These are phyloP conservation scores for Ophiostoma montium DNA, from an alignment of 2,329 filamentous ascomycete species.

Conservation along the genomic window DNA sequence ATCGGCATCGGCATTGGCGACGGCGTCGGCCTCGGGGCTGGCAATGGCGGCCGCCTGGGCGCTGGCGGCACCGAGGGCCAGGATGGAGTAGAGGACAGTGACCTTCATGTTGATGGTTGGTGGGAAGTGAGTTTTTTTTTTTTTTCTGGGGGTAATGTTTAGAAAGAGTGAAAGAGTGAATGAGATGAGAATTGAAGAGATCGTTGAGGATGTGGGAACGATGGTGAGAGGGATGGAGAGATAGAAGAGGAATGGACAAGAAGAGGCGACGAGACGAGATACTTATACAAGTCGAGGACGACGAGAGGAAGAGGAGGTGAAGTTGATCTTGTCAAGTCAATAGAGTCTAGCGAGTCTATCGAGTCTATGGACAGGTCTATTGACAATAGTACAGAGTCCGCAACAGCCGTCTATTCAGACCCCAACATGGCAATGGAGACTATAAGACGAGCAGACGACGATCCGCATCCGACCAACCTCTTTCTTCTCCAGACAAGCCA, in stretches of 20 bases:
- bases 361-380: neutral
- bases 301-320: neutral
- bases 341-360: too few relatives aligned
- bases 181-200: neutral
- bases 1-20: conserved; percentile 11
- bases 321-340: too few relatives aligned
- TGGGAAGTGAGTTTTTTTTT: neutral
- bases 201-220: neutral
- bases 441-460: too few relatives aligned
- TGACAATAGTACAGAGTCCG: neutral
- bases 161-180: neutral
- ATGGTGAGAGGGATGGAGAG: neutral
- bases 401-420: neutral
- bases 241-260: neutral
- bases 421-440: neutral
- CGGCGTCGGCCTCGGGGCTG: conserved; percentile 6
- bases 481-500: too few relatives aligned
- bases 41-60: conserved; percentile 11
- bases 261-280: neutral
- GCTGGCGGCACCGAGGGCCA: conserved; percentile 11
- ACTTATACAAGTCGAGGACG: neutral
- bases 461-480: too few relatives aligned
- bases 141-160: neutral
- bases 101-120: conserved; percentile 10
- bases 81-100: conserved; percentile 10